phyloP scores from a whole-genome alignment of 1,139 yeast genomes.

The Candida gigantensis region DNA sequence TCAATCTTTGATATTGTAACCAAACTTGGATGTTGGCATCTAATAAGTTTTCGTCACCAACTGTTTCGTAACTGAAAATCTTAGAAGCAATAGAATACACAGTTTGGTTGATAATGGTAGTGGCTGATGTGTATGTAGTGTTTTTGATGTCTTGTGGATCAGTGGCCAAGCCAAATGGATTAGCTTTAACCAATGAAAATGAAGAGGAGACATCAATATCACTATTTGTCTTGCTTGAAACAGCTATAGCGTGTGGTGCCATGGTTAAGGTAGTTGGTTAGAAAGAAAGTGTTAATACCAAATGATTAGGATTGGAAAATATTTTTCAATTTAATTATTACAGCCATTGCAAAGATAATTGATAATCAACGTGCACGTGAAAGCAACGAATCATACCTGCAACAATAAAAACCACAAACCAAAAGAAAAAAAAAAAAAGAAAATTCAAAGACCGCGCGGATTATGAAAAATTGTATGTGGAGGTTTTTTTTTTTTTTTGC shows the following conservation, averaged over 20 bases:
- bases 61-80: constrained; percentile 69
- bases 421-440: too few species aligned
- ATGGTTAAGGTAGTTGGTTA: constrained; percentile 3
- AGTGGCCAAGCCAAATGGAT: constrained; percentile 60
- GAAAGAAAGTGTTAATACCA: not conserved
- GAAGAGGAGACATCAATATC: constrained; percentile 7
- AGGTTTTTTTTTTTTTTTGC: too few species aligned
- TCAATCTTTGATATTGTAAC: constrained; percentile 54
- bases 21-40: constrained; percentile 65
- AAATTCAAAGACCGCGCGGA: too few species aligned
- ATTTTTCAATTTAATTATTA: too few species aligned
- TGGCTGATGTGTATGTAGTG: constrained; percentile 60
- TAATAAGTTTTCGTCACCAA: constrained; percentile 61
- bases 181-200: constrained; percentile 18
- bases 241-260: constrained; percentile 9
- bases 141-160: constrained; percentile 57
- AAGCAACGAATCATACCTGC: constrained; percentile 6
- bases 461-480: too few species aligned
- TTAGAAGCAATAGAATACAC: constrained; percentile 62
- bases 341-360: not conserved
- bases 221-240: constrained; percentile 1
- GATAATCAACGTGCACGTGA: constrained; percentile 4
- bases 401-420: not conserved
- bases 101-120: constrained; percentile 63
- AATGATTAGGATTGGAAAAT: too few species aligned